These are phyloP conservation scores for Arabis alpina DNA, from an alignment of 345 rosid species.

Conservation along the genomic window DNA sequence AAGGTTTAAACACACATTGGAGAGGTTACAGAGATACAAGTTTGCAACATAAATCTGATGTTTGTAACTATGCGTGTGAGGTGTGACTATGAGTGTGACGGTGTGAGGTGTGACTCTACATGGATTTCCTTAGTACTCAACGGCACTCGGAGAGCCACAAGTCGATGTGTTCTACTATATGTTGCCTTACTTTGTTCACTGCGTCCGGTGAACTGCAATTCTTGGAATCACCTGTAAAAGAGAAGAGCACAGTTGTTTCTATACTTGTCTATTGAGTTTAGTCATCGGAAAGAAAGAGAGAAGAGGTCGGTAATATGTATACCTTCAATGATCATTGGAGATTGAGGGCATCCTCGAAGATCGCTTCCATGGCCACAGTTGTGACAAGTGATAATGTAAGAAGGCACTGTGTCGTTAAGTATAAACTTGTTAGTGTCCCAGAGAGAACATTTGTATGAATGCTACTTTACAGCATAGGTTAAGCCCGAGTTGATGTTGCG, in stretches of 20 bases:
- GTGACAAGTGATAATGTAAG: conserved; percentile 67
- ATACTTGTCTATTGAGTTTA: not conserved
- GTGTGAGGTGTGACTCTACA: conserved; percentile 7
- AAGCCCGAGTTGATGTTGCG: conserved; percentile 6
- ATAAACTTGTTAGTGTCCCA: conserved; percentile 3
- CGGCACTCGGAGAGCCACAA: conserved; percentile 91
- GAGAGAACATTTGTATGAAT: conserved; percentile 27
- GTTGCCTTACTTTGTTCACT: conserved; percentile 80
- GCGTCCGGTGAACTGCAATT: conserved; percentile 88
- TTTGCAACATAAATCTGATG: too few species aligned
- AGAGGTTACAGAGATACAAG: too few species aligned
- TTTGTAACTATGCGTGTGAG: conserved; percentile 1
- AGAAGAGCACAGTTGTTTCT: not conserved
- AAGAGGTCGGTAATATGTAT: not conserved
- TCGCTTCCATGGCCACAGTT: conserved; percentile 99
- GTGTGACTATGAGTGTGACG: not conserved
- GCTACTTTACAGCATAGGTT: conserved; percentile 45
- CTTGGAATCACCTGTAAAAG: conserved; percentile 63
- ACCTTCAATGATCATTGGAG: conserved; percentile 79
- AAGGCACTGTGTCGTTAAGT: conserved; percentile 39
- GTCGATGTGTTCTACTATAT: conserved; percentile 77
- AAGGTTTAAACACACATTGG: too few species aligned
- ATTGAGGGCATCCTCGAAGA: conserved; percentile 91
- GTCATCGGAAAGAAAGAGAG: conserved; percentile 9
- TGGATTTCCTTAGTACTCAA: conserved; percentile 30